These are phyloP conservation scores for Ceratocystis colombiana DNA, from an alignment of 2,329 filamentous ascomycete species.

Conservation along the genomic window DNA sequence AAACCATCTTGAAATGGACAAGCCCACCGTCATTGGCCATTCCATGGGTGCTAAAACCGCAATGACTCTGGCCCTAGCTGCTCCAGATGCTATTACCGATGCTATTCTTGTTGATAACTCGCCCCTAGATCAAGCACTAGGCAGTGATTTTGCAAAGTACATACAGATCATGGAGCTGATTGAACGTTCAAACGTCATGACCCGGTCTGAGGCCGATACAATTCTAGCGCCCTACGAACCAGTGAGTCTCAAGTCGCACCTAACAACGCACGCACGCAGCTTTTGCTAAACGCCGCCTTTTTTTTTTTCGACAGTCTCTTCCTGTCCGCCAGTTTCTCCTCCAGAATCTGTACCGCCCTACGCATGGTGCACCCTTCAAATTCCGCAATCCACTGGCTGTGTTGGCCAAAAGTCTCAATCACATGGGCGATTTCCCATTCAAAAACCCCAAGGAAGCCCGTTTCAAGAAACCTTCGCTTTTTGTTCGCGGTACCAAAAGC, in stretches of 20 bases:
- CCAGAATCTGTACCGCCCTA: conserved; percentile 61
- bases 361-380: conserved; percentile 45
- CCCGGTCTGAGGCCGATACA: conserved; percentile 66
- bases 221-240: conserved; percentile 67
- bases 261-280: not conserved
- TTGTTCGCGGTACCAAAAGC: conserved; percentile 68
- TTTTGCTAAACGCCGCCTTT: not conserved
- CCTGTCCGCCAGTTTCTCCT: conserved; percentile 84
- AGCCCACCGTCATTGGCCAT: conserved; percentile 76
- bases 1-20: conserved; percentile 53
- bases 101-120: conserved; percentile 87
- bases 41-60: conserved; percentile 95
- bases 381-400: conserved; percentile 72
- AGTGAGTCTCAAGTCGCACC: conserved; percentile 34
- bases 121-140: conserved; percentile 67
- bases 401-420: conserved; percentile 55
- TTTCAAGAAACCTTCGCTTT: conserved; percentile 69
- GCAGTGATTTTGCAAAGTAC: conserved; percentile 67
- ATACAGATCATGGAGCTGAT: conserved; percentile 76
- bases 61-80: conserved; percentile 71
- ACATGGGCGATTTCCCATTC: conserved; percentile 84
- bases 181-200: conserved; percentile 55
- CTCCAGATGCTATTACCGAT: conserved; percentile 56
- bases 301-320: conserved; percentile 41
- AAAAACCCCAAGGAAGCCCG: conserved; percentile 55